Evolutionary conservation across 106 monocot genomes (phyloP), one percentile per base, ranked within the genome.

Genomic region (Alisma plantagoaquatica): DNA sequence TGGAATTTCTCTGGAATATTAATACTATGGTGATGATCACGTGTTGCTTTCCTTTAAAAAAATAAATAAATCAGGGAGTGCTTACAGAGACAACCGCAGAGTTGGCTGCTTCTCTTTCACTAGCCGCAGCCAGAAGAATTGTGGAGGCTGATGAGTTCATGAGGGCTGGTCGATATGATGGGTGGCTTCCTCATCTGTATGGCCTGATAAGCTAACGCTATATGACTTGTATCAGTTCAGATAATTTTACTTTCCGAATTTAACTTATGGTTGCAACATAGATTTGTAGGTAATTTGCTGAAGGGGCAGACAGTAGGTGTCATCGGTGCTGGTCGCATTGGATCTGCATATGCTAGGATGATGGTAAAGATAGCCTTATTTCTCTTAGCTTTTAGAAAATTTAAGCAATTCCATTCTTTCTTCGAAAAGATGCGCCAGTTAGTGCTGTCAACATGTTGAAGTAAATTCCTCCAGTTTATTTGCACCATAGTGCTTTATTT

Each of bases 261-360:
- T n/a, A n/a, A n/a, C n/a, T n/a, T n/a, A n/a, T n/a, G n/a, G n/a
- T n/a, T n/a, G n/a, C n/a, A n/a, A n/a, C n/a, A 26, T 41, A 96
- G 96, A 49, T 96, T 85, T 67, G 96, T 98, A 0, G 96, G 96
- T 27, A 89, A 98, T 60, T 65, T 98, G 70, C 88, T 98, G 19
- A 98, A 89, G 62, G 96, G 89, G 7, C 96, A 98, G 70, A 98
- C 89, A 2, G 89, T 98, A 21, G 96, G 96, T 61, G 96, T 98
- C 16, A 89, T 98, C 42, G 96, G 96, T 74, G 96, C 96, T 58
- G 96, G 96, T 14, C 85, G 89, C 17, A 98, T 98, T 48, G 96
- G 96, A 59, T 98, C 96, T 19, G 96, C 96, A 7, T 98, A 98
- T 77, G 96, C 96, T 27, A 73, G 96, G 62, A 98, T 98, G 96